Conservation (phyloP, 345 rosid species). For the Pelargonium nanum region DNA sequence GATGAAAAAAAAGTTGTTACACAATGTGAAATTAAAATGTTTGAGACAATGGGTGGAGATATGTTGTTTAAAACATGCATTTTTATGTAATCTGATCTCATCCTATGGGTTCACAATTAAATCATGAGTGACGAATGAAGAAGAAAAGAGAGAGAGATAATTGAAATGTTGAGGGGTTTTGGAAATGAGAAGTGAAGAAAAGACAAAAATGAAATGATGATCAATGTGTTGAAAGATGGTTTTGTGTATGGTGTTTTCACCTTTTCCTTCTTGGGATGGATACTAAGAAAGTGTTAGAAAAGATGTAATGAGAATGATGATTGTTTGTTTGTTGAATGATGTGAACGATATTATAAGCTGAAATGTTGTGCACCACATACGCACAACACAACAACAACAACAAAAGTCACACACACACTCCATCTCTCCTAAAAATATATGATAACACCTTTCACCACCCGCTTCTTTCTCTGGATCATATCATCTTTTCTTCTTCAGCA, state of each 20-base stretch:
- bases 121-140: background rate
- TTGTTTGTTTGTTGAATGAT: constrained; percentile 15
- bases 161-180: too few relatives aligned
- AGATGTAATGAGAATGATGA: background rate
- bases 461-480: constrained; percentile 4
- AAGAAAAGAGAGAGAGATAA: too few relatives aligned
- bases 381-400: constrained; percentile 18
- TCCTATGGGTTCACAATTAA: background rate
- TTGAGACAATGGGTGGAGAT: too few relatives aligned
- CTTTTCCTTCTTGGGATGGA: too few relatives aligned
- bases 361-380: too few relatives aligned
- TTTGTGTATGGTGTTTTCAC: too few relatives aligned
- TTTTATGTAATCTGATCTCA: background rate
- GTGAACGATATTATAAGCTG: too few relatives aligned
- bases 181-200: background rate
- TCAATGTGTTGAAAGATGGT: background rate
- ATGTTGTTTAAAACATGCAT: too few relatives aligned
- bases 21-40: too few relatives aligned
- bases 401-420: background rate
- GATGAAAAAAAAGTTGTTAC: too few relatives aligned
- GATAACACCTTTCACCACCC: constrained; percentile 18
- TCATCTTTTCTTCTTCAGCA: background rate
- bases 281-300: too few relatives aligned
- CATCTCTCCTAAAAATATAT: too few relatives aligned
- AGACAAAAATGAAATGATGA: background rate